A percentile compares a stretch with the other conserved stretches of the same genome.
Conservation (phyloP, 495 filamentous ascomycete genomes). For the Trichoderma virens region DNA sequence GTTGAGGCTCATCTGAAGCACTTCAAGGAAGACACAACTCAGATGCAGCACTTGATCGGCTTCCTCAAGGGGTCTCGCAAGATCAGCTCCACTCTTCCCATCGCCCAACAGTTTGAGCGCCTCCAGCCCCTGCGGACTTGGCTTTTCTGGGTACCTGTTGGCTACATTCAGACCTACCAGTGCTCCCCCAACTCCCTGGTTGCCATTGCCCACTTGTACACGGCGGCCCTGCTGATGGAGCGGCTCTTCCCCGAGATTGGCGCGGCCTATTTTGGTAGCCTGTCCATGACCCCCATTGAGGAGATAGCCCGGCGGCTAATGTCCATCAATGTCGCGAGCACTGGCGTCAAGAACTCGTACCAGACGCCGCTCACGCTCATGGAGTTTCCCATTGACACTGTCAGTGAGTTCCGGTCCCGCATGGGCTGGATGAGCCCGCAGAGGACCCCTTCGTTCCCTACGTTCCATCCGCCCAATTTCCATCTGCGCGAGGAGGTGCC, state of each 20-base stretch:
- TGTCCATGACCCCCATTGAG: constrained; percentile 67
- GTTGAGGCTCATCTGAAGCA: constrained; percentile 64
- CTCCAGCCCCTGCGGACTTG: constrained; percentile 79
- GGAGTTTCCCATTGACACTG: constrained; percentile 56
- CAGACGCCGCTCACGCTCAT: constrained; percentile 49
- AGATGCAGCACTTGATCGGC: constrained; percentile 67
- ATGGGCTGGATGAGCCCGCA: constrained; percentile 54
- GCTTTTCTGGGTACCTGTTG: constrained; percentile 90
- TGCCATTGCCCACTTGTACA: constrained; percentile 86
- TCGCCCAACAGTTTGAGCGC: constrained; percentile 79
- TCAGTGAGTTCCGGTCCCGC: constrained; percentile 50
- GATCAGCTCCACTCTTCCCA: constrained; percentile 61
- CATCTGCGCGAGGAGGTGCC: constrained; percentile 33
- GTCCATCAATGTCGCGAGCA: constrained; percentile 37
- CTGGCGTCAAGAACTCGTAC: constrained; percentile 33
- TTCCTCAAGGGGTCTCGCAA: constrained; percentile 75
- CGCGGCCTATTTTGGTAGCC: constrained; percentile 73
- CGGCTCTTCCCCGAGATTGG: constrained; percentile 86
- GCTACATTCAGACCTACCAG: constrained; percentile 50
- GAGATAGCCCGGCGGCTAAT: constrained; percentile 62
- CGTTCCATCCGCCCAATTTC: constrained; percentile 39
- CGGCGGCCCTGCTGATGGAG: constrained; percentile 76
- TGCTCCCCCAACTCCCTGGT: constrained; percentile 61
- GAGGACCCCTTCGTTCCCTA: constrained; percentile 46
- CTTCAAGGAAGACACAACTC: constrained; percentile 64